Base-by-base conservation (phyloP, 2,329 filamentous ascomycete genomes). In the Penicillium sp. region DNA sequence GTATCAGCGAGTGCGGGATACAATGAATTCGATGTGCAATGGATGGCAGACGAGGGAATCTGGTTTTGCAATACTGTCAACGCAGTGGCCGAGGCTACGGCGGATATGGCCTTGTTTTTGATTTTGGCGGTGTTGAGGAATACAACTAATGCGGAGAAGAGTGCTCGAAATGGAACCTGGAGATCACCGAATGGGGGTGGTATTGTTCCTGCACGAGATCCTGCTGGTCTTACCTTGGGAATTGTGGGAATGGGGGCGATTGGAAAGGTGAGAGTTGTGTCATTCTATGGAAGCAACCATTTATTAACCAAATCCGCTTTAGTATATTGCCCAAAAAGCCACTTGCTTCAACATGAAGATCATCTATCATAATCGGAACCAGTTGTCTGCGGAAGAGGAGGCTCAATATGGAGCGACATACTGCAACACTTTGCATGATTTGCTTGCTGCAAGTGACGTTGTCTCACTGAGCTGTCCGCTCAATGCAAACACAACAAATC, bases 61-160 rank as follows among this genome's bases (percentile, higher is more conserved):
- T 81, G 75, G 69, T 84, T 86, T 63, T 85, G 81, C 70, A 85
- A 84, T 61, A 78, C 78, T 0, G 67, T 80, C 2, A 77, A 85
- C 58, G 83, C 81, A 0, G 81, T 82, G 0, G 78, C 82, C 0
- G 79, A 85, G 55, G 80, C 82, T 2, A 82, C 79, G 0, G 80
- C 80, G 0, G 80, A 82, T 44, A 80, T 82, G 76, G 77, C 81
- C 10, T 71, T 81, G n/a, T 81, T 80, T 64, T 69, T 79, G 57
- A 77, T 73, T 47, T 76, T 53, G 27, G 79, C 77, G 1, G 67
- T 78, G 1, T 63, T 85, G 21, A 77, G 81, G 50, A 79, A 84
- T 56, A 75, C 79, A 0, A 74, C 65, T 3, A 64, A 69, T 1
- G 75, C 75, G 3, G 77, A 81, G 61, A 74, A 67, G 47, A 70